Base-by-base conservation (phyloP, 352 stramenopile genomes). In the Globisporangium barbulae region DNA sequence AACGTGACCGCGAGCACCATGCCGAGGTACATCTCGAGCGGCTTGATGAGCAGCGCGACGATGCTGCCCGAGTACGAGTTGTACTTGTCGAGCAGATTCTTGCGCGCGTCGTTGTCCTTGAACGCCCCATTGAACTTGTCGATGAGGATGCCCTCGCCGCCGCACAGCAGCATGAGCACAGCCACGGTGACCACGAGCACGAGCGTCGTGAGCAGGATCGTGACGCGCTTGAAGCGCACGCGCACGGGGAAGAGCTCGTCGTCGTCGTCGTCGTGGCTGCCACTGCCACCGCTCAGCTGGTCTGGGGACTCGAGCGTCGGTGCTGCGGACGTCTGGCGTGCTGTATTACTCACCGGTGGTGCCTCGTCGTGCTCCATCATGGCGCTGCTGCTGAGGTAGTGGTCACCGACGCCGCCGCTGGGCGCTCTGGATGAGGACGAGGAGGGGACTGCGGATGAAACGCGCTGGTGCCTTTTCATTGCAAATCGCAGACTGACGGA, bases 1-100 rank as follows among this genome's bases (percentile, higher is more conserved):
- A 61, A 61, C 6, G 21, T 21, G 22, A 61, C 54, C 9, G 54
- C 37, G 35, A 61, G 22, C 22, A 61, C 7, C 54, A 61, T 61
- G 21, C n/a, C 22, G 2, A 50, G 15, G 15, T 31, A 52, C n/a
- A 49, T 30, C 2, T 61, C 54, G 21, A 61, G 35, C 17, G 54
- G 54, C 54, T 52, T 61, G 54, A 28, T 41, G 12, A 50, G 8
- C 25, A 61, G 5, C 35, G 33, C 17, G 13, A 50, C 41, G 21
- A 25, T 9, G n/a, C 25, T 61, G 8, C 35, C 54, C 3, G 54
- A 61, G 21, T 39, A 48, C 28, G 54, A 48, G 54, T 61, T 61
- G 54, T 61, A 61, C 12, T 45, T 19, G 54, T 61, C 21, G 21
- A 50, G 17, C 25, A 61, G 41, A 2, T n/a, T 21, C 21, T 50